phyloP scores from a whole-genome alignment of 306 rosid species.

The Vigna nakashimae region DNA sequence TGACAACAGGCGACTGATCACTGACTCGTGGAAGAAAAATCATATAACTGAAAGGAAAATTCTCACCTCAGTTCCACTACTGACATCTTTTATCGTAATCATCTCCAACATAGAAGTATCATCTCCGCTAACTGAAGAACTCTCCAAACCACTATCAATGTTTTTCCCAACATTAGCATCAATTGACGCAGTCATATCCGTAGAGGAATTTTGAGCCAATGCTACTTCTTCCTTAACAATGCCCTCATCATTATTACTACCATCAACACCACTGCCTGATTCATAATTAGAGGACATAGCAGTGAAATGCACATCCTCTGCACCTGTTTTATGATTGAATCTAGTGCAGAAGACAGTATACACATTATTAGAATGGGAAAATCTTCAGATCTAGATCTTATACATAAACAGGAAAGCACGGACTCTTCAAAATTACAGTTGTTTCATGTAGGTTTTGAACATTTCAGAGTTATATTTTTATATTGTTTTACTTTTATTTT shows the following conservation, averaged over 20 bases:
- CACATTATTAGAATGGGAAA: slow-evolving; percentile 37
- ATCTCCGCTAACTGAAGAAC: slow-evolving; percentile 47
- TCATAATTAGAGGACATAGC: slow-evolving; percentile 58
- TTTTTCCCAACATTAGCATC: slow-evolving; percentile 25
- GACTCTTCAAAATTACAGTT: neutral
- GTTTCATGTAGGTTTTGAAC: neutral
- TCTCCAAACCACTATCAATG: slow-evolving; percentile 41
- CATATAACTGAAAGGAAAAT: neutral
- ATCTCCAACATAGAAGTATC: slow-evolving; percentile 69
- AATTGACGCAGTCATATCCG: slow-evolving; percentile 39
- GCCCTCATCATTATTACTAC: slow-evolving; percentile 34
- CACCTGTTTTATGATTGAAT: slow-evolving; percentile 89
- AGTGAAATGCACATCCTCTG: slow-evolving; percentile 90
- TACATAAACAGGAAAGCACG: neutral
- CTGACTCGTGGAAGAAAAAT: slow-evolving; percentile 2
- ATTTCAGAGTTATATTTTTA: neutral
- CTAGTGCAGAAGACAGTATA: slow-evolving; percentile 52
- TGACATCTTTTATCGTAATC: slow-evolving; percentile 86
- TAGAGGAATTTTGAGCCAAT: slow-evolving; percentile 38
- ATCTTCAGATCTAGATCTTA: slow-evolving; percentile 12
- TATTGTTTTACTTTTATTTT: neutral
- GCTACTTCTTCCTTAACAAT: slow-evolving; percentile 43
- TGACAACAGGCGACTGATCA: slow-evolving; percentile 10
- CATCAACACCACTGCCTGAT: slow-evolving; percentile 47
- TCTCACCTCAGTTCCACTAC: slow-evolving; percentile 76